Conservation (phyloP, 805 yeast genomes). For the Yamadazyma nakazawae region DNA sequence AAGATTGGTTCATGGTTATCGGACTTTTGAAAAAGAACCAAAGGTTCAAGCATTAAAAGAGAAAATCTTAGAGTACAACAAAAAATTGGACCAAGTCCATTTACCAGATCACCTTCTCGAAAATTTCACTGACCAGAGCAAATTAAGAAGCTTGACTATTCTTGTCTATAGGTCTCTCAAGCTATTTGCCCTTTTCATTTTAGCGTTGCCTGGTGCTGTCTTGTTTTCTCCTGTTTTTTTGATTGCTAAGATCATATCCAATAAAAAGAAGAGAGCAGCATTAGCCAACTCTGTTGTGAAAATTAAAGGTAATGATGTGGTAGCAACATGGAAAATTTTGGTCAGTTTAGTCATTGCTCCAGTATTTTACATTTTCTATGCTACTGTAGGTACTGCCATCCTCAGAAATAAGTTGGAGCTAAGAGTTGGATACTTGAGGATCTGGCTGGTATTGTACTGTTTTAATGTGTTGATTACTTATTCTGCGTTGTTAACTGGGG, state of each 20-base stretch:
- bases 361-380: constrained; percentile 74
- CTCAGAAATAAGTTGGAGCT: constrained; percentile 21
- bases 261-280: constrained; percentile 70
- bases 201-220: constrained; percentile 85
- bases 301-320: constrained; percentile 86
- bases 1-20: constrained; percentile 77
- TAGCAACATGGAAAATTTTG: constrained; percentile 96
- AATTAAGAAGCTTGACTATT: constrained; percentile 47
- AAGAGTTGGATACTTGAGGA: constrained; percentile 26
- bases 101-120: constrained; percentile 61
- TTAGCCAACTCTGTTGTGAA: constrained; percentile 85
- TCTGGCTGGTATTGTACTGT: constrained; percentile 50
- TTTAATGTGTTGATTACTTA: constrained; percentile 73
- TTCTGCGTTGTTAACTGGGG: constrained; percentile 90
- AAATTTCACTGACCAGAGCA: constrained; percentile 48
- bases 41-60: constrained; percentile 56
- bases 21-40: constrained; percentile 68
- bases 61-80: constrained; percentile 69
- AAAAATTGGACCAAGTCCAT: constrained; percentile 44
- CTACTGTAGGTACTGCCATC: constrained; percentile 52
- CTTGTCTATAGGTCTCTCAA: constrained; percentile 56
- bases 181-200: constrained; percentile 51
- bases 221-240: constrained; percentile 87
- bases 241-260: constrained; percentile 71
- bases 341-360: constrained; percentile 91